Evolutionary conservation across 2,329 filamentous ascomycete species (phyloP).

Genomic region (Pseudocercospora fuligena): DNA sequence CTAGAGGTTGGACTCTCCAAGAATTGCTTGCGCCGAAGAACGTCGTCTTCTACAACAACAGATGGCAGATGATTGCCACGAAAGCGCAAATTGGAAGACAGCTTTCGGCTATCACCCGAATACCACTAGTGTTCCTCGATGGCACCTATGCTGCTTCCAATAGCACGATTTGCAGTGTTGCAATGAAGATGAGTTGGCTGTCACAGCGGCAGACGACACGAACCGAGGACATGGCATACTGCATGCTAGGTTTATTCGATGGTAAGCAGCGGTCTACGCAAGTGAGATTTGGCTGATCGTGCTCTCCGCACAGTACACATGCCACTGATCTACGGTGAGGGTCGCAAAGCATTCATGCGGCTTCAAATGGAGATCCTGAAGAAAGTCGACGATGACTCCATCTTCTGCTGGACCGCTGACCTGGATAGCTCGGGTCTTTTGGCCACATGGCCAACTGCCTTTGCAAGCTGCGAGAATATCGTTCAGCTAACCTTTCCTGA

Average conservation of each 20-base stretch:
- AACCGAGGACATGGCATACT: constrained; percentile 29
- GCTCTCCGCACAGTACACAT: constrained; percentile 26
- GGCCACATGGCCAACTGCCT: constrained; percentile 47
- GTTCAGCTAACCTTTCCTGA: constrained; percentile 6
- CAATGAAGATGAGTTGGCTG: constrained; percentile 30
- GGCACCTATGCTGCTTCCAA: background rate
- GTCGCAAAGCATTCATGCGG: constrained; percentile 27
- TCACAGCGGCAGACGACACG: constrained; percentile 26
- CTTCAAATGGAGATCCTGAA: constrained; percentile 35
- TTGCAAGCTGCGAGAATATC: constrained; percentile 42
- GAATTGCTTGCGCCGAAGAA: constrained; percentile 8
- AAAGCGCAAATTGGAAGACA: background rate
- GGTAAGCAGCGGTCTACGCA: background rate
- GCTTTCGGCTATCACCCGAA: constrained; percentile 9
- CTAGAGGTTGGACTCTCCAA: constrained; percentile 14
- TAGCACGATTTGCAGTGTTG: constrained; percentile 16
- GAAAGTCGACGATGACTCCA: constrained; percentile 28
- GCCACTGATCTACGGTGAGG: constrained; percentile 34
- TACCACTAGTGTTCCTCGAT: constrained; percentile 8
- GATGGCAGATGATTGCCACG: background rate
- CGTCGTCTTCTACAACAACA: constrained; percentile 7
- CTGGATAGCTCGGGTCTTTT: background rate
- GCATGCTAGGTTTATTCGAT: constrained; percentile 28
- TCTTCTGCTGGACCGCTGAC: constrained; percentile 30
- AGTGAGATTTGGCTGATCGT: background rate